phyloP scores from a whole-genome alignment of 2,329 filamentous ascomycete species.

The Xylariaceae sp. region DNA sequence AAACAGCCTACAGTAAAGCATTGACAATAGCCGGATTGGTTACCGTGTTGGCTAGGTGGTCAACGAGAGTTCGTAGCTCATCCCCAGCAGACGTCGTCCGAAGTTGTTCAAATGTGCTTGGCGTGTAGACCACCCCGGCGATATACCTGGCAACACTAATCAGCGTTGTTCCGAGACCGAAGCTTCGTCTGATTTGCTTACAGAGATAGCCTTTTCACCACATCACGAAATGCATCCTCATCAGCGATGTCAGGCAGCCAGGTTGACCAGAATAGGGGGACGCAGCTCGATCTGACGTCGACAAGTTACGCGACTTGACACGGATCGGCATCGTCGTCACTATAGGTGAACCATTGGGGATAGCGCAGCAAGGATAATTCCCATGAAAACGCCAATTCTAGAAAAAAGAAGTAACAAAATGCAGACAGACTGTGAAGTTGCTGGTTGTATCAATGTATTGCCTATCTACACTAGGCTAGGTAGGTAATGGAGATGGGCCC shows the following conservation, averaged over 20 bases:
- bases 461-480: no score
- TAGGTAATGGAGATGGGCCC: not conserved
- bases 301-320: constrained; percentile 42
- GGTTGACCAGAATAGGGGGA: constrained; percentile 38
- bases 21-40: constrained; percentile 73
- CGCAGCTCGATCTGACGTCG: constrained; percentile 38
- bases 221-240: constrained; percentile 62
- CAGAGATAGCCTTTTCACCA: constrained; percentile 69
- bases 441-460: not conserved
- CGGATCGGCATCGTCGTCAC: constrained; percentile 42
- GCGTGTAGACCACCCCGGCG: constrained; percentile 62
- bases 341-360: not conserved
- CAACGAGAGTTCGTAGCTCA: constrained; percentile 60
- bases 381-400: not conserved
- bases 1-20: constrained; percentile 66
- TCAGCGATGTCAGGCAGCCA: constrained; percentile 58
- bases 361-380: not conserved
- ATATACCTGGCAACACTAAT: constrained; percentile 55
- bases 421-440: not conserved
- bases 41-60: constrained; percentile 64
- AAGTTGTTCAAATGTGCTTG: constrained; percentile 74
- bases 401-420: no score
- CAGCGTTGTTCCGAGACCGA: constrained; percentile 6
- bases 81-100: constrained; percentile 66
- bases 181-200: constrained; percentile 39